Evolutionary conservation across 768 basidiomycete species (phyloP), one percentile per base, ranked within the genome.

Genomic region (Dentipellis fragilis): DNA sequence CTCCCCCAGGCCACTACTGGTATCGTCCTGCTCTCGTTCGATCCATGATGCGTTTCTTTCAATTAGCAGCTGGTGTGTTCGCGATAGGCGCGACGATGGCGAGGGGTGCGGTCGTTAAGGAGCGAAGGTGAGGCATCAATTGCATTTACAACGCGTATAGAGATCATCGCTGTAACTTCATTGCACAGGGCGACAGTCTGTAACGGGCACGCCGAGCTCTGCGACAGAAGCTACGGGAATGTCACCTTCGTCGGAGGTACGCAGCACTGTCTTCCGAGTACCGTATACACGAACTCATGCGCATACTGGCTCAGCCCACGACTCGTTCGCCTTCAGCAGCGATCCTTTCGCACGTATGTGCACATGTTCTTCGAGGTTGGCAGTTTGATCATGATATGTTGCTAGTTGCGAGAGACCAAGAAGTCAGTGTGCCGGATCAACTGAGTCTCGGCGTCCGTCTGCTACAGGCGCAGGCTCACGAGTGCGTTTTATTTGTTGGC

Each of bases 161-260:
- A 7, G 42, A 12, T 45, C 8, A 45, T 45, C 14, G n/a, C 8
- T 16, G 19, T 45, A 16, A 10, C 19, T 3, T 17, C 10, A 17
- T 45, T n/a, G 10, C 46, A 1, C 17, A 64, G 64, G 39, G 63
- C 64, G 2, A 55, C 61, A 11, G 71, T 79, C 7, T 88, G 85
- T 68, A 88, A 88, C 64, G 84, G 85, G 0, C 77, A 77, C 49
- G 71, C 82, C 0, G 82, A 84, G 59, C 69, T 87, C 3, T 88
- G 86, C 65, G 62, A 69, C 54, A 71, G 80, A 29, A 67, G 68
- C 35, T 88, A 85, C 63, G 78, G 73, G 39, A 74, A 70, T 66
- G 68, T 68, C 62, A 77, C 66, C 11, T 68, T 61, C 62, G n/a
- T 68, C 6, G 69, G 69, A 55, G 58, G 69, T 66, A 45, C 19